A percentile compares a stretch with the other conserved stretches of the same genome.
Evolutionary conservation across 805 yeast species (phyloP).

Genomic region (Teunomyces lycoperdinae): DNA sequence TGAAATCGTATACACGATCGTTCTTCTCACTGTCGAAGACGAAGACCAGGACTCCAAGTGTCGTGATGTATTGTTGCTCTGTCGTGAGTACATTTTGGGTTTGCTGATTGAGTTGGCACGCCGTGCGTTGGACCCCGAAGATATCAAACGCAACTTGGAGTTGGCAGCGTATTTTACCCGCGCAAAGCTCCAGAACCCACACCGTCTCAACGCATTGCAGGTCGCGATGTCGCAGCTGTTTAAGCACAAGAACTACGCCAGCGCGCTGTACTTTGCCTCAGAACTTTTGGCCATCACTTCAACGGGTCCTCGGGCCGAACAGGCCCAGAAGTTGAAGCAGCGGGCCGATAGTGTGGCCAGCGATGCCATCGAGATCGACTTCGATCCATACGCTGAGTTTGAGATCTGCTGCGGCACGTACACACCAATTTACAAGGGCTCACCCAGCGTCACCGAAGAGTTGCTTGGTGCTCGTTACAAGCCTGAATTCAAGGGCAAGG

Average conservation of each 20-base stretch:
- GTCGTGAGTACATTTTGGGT: conserved; percentile 90
- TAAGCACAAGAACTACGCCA: conserved; percentile 81
- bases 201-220: conserved; percentile 82
- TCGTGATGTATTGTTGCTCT: conserved; percentile 62
- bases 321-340: conserved; percentile 78
- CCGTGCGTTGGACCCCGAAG: conserved; percentile 69
- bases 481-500: conserved; percentile 68
- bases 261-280: conserved; percentile 86
- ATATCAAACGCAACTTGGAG: conserved; percentile 83
- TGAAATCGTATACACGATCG: conserved; percentile 69
- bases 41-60: conserved; percentile 79
- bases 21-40: conserved; percentile 66
- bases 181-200: conserved; percentile 77
- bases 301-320: conserved; percentile 81
- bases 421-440: conserved; percentile 84
- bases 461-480: conserved; percentile 89
- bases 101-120: conserved; percentile 87
- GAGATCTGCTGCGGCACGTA: conserved; percentile 83
- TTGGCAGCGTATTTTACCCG: conserved; percentile 94
- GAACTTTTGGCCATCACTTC: conserved; percentile 71
- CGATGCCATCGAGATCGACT: conserved; percentile 88
- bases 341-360: conserved; percentile 76
- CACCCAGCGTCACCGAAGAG: conserved; percentile 69
- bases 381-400: conserved; percentile 88
- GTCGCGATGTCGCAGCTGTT: conserved; percentile 94